A percentile compares a stretch with the other conserved stretches of the same genome.
These are phyloP conservation scores for Saccharomycopsis guyanensis DNA, from an alignment of 805 yeast genomes.

Conservation along the genomic window DNA sequence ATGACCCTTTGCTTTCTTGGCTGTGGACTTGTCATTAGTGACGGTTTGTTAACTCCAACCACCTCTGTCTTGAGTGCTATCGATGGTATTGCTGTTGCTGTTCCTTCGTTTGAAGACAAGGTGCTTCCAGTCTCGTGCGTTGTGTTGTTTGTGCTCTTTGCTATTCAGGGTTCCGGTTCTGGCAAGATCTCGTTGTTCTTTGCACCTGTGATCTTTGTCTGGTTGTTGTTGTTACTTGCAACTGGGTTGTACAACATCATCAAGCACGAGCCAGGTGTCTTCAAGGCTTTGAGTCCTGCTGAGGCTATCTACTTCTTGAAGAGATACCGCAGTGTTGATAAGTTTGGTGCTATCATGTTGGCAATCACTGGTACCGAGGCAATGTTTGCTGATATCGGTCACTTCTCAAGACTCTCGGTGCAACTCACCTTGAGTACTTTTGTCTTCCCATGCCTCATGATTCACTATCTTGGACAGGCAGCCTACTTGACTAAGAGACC, in stretches of 20 bases:
- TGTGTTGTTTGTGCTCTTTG: constrained; percentile 38
- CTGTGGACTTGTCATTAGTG: constrained; percentile 49
- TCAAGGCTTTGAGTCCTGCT: constrained; percentile 43
- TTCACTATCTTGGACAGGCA: constrained; percentile 52
- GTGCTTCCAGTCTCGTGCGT: constrained; percentile 45
- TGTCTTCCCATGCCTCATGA: constrained; percentile 45
- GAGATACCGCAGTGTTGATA: constrained; percentile 33
- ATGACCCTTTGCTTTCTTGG: constrained; percentile 42
- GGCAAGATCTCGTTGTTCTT: constrained; percentile 39
- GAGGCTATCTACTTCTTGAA: constrained; percentile 41
- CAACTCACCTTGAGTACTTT: constrained; percentile 38
- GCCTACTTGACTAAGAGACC: constrained; percentile 41
- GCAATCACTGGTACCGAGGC: constrained; percentile 56
- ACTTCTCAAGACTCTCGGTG: constrained; percentile 43
- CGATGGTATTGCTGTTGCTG: constrained; percentile 47
- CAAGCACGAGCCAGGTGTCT: constrained; percentile 33
- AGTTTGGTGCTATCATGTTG: constrained; percentile 44
- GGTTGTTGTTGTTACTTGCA: constrained; percentile 40
- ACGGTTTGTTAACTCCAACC: constrained; percentile 57
- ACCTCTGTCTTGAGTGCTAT: constrained; percentile 53
- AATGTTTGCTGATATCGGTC: constrained; percentile 58
- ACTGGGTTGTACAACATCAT: constrained; percentile 41
- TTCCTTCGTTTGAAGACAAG: constrained; percentile 33
- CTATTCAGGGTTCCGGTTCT: constrained; percentile 44
- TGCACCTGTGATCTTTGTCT: constrained; percentile 47